Conservation (phyloP, 345 rosid species). For the Litchi chinensis region DNA sequence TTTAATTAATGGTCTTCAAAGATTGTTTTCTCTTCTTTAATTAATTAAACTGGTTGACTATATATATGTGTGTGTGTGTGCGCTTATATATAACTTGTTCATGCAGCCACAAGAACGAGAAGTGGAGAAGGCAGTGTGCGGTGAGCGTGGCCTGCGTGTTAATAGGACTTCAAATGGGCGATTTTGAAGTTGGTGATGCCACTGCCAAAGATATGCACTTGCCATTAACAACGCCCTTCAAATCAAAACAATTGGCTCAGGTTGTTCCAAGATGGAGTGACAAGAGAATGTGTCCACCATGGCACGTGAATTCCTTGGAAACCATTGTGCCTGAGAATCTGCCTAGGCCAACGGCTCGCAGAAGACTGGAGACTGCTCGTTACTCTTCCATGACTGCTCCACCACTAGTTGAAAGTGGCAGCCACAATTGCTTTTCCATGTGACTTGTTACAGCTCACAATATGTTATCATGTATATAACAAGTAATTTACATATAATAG, state of each 20-base stretch:
- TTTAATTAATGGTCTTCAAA: not conserved
- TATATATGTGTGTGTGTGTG: not conserved
- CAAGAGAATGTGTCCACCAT: slow-evolving; percentile 38
- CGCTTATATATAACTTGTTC: too few species aligned
- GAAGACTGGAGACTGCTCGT: slow-evolving; percentile 24
- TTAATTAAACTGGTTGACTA: not conserved
- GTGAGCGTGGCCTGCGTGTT: not conserved
- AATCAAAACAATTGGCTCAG: not conserved
- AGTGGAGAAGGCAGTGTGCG: slow-evolving; percentile 4
- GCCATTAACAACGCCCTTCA: not conserved
- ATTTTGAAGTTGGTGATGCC: not conserved
- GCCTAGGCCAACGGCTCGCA: slow-evolving; percentile 38
- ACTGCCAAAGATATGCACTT: not conserved
- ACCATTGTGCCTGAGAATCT: slow-evolving; percentile 46
- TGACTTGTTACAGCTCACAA: not conserved
- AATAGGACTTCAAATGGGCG: slow-evolving; percentile 1
- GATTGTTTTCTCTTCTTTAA: not conserved
- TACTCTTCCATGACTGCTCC: slow-evolving; percentile 17
- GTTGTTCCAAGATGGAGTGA: slow-evolving; percentile 36
- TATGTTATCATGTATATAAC: not conserved
- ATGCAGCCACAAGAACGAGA: not conserved
- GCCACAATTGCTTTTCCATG: slow-evolving; percentile 30
- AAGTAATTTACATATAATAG: too few species aligned
- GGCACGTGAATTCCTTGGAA: slow-evolving; percentile 41
- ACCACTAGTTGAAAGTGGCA: not conserved